Conservation (phyloP, 2,329 filamentous ascomycete genomes). For the Paracorniculantispora psalliotae region DNA sequence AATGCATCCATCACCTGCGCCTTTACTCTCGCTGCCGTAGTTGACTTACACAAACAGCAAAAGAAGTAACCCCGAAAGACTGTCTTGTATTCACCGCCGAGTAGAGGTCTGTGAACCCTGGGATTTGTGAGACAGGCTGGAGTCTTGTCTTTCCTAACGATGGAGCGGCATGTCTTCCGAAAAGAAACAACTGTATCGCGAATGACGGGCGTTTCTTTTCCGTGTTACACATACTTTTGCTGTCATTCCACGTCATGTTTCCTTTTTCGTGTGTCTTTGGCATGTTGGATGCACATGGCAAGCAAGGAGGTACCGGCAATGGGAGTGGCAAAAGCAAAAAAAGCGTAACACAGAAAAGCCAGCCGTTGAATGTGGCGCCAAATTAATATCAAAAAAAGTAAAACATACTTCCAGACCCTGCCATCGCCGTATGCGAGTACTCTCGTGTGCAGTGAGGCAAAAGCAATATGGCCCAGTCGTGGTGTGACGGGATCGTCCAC, state of each 20-base stretch:
- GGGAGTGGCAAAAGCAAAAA: background rate
- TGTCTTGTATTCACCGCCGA: conserved; percentile 9
- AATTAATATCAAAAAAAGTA: background rate
- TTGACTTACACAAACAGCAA: conserved; percentile 4
- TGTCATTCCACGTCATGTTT: background rate
- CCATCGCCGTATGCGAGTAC: background rate
- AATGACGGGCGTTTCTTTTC: background rate
- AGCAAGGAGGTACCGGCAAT: background rate
- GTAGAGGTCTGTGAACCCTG: background rate
- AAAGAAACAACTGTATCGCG: background rate
- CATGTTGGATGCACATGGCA: conserved; percentile 4
- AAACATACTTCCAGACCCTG: background rate
- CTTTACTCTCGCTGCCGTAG: background rate
- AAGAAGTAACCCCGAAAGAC: background rate
- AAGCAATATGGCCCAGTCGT: background rate
- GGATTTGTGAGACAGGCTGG: background rate
- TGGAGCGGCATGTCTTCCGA: background rate
- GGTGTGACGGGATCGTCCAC: background rate
- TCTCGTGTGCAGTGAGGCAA: background rate
- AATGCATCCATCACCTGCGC: background rate
- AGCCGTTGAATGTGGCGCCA: conserved; percentile 2
- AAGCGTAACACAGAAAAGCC: background rate
- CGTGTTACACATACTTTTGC: background rate
- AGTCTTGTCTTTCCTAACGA: background rate
- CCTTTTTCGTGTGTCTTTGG: background rate